These are phyloP conservation scores for Serendipita sp. DNA, from an alignment of 768 basidiomycete species.

Conservation along the genomic window DNA sequence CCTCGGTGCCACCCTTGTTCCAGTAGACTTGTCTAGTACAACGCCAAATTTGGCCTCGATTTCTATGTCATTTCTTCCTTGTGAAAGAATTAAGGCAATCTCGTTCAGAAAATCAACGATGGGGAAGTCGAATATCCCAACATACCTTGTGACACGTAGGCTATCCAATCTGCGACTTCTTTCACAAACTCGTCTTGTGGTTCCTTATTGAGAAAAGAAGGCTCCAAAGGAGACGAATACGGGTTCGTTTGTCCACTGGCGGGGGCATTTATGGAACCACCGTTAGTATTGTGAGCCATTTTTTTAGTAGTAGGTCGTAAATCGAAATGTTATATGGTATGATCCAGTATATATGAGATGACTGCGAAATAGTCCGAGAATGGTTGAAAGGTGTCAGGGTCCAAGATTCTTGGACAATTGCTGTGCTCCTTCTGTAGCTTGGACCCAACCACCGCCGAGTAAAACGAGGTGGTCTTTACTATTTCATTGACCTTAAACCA, in stretches of 20 bases:
- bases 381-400: no score
- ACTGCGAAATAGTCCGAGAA: background rate
- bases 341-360: background rate
- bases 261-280: background rate
- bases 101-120: background rate
- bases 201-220: constrained; percentile 72
- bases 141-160: constrained; percentile 5
- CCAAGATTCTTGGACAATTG: no score
- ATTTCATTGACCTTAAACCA: background rate
- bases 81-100: background rate
- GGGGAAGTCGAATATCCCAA: background rate
- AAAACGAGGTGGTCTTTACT: background rate
- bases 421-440: background rate
- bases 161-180: constrained; percentile 80
- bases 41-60: constrained; percentile 84
- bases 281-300: background rate
- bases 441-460: background rate
- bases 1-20: constrained; percentile 31
- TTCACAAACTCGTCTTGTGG: constrained; percentile 87
- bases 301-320: background rate
- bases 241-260: background rate
- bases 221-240: constrained; percentile 14
- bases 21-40: constrained; percentile 38
- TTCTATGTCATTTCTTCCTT: constrained; percentile 33
- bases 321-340: background rate